Evolutionary conservation across 2,329 filamentous ascomycete species (phyloP).

Genomic region (Didymella glomerata): DNA sequence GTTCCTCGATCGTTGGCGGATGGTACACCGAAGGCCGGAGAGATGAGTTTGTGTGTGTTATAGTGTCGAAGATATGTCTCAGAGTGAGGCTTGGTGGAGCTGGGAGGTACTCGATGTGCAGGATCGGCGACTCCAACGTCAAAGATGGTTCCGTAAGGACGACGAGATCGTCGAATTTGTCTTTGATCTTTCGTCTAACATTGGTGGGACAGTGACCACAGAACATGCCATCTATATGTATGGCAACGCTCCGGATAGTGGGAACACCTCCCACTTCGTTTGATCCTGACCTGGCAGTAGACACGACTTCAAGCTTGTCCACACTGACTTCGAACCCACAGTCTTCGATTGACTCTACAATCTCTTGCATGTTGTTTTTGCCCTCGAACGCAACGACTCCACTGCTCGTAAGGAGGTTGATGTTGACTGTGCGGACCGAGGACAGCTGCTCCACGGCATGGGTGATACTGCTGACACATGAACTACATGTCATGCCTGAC

Average conservation of each 20-base stretch:
- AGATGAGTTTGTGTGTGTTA: conserved; percentile 70
- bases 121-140: conserved; percentile 66
- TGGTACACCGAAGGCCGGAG: conserved; percentile 78
- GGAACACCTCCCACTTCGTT: conserved; percentile 26
- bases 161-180: conserved; percentile 59
- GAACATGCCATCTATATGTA: conserved; percentile 56
- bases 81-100: conserved; percentile 75
- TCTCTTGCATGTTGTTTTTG: conserved; percentile 53
- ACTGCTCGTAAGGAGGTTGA: conserved; percentile 63
- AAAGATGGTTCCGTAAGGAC: conserved; percentile 65
- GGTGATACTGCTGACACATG: conserved; percentile 63
- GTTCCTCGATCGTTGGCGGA: conserved; percentile 82
- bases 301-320: conserved; percentile 42
- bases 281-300: not conserved
- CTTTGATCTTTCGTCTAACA: conserved; percentile 62
- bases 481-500: conserved; percentile 68
- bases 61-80: conserved; percentile 73
- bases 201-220: conserved; percentile 59
- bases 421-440: conserved; percentile 58
- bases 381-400: conserved; percentile 60
- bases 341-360: conserved; percentile 62
- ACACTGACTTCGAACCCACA: conserved; percentile 54
- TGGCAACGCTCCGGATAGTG: conserved; percentile 42
- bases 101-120: conserved; percentile 76
- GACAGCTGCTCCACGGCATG: conserved; percentile 58